Percentiles rank a stretch among this genome's conserved stretches.
phyloP scores from a whole-genome alignment of 163 green algal genomes.

The Coccomyxa subellipsoidea region DNA sequence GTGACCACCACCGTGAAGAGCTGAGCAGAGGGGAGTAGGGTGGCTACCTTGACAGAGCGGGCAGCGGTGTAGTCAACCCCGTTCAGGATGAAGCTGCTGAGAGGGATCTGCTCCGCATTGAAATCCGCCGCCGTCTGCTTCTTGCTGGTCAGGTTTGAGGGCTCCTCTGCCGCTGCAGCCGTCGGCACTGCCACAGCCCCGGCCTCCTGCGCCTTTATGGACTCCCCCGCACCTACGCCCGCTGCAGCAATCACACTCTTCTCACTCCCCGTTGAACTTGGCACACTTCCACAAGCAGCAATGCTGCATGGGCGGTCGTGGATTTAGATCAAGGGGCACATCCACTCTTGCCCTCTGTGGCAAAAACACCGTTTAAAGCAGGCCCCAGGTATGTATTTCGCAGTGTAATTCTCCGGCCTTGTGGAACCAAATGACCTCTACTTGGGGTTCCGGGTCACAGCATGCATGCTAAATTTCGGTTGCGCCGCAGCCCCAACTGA shows the following conservation, averaged over 20 bases:
- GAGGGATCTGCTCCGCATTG: constrained; percentile 40
- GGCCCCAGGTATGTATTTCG: too few relatives aligned
- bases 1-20: background rate
- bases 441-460: too few relatives aligned
- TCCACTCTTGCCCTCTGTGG: too few relatives aligned
- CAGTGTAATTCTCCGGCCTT: too few relatives aligned
- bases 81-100: constrained; percentile 50
- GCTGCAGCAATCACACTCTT: background rate
- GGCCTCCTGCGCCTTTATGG: background rate
- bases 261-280: too few relatives aligned
- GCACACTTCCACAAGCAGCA: background rate
- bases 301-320: too few relatives aligned
- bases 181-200: background rate
- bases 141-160: background rate
- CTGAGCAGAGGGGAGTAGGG: background rate
- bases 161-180: background rate
- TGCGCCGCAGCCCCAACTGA: too few relatives aligned
- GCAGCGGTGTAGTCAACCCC: constrained; percentile 37
- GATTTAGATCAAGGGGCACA: too few relatives aligned
- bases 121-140: constrained; percentile 52
- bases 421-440: too few relatives aligned
- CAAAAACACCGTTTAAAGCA: too few relatives aligned
- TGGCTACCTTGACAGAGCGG: constrained; percentile 26
- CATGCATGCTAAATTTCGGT: too few relatives aligned
- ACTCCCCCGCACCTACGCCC: background rate